Evolutionary conservation across 2,329 filamentous ascomycete species (phyloP).

Genomic region (Teratosphaeria epicoccoides): DNA sequence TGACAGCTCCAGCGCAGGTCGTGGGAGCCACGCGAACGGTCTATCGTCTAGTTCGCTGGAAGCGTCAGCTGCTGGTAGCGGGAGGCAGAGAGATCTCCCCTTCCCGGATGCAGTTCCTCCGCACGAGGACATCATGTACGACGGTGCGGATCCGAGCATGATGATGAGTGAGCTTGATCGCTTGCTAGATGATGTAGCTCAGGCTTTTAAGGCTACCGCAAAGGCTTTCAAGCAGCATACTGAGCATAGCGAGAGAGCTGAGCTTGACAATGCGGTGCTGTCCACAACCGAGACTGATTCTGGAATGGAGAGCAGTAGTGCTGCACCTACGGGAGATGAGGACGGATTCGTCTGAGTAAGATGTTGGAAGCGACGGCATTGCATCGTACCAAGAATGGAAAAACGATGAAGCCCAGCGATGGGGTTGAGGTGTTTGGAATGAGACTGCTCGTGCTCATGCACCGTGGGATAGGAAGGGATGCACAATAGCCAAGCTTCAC

Average conservation of each 20-base stretch:
- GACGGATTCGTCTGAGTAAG: constrained; percentile 4
- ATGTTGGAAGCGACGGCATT: not conserved
- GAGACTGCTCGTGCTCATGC: not conserved
- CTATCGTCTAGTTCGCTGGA: constrained; percentile 1
- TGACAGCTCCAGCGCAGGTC: not conserved
- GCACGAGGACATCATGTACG: constrained; percentile 20
- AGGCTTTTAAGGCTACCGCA: constrained; percentile 9
- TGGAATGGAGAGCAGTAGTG: constrained; percentile 10
- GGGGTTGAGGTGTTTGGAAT: not conserved
- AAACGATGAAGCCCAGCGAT: not conserved
- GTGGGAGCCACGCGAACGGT: not conserved
- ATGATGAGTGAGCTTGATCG: constrained; percentile 22
- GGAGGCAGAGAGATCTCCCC: constrained; percentile 7
- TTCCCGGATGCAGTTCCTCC: constrained; percentile 22
- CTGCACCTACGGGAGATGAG: constrained; percentile 9
- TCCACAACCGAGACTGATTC: constrained; percentile 7
- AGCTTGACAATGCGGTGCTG: not conserved
- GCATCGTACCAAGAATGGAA: not conserved
- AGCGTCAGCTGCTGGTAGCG: constrained; percentile 5
- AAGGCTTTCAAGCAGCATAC: constrained; percentile 6
- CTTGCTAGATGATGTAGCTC: constrained; percentile 16
- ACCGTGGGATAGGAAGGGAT: not conserved
- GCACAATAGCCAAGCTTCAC: not conserved
- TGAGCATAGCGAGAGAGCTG: not conserved
- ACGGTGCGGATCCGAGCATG: constrained; percentile 20